Evolutionary conservation across 169 alveolate species (phyloP).

Genomic region (Plasmodium chabaudi): DNA sequence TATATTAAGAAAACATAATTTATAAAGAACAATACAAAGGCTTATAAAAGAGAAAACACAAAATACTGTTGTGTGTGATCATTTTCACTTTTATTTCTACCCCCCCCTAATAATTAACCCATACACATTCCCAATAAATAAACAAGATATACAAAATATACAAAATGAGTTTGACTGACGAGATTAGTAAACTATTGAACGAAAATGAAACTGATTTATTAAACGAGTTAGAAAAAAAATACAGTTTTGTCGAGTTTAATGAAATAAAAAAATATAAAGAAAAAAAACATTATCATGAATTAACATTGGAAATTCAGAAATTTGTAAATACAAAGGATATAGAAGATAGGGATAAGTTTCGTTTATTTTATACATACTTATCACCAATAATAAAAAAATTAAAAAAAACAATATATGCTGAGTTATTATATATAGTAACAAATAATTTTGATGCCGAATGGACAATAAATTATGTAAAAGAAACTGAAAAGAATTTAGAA

Average conservation of each 20-base stretch:
- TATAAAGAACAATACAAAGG: too few relatives aligned
- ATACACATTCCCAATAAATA: too few relatives aligned
- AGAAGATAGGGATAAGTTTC: slow-evolving; percentile 39
- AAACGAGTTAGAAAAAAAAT: slow-evolving; percentile 33
- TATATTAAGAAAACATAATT: too few relatives aligned
- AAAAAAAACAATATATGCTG: slow-evolving; percentile 66
- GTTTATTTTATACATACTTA: slow-evolving; percentile 38
- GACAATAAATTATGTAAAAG: slow-evolving; percentile 55
- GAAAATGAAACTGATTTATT: slow-evolving; percentile 36
- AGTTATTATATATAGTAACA: slow-evolving; percentile 52
- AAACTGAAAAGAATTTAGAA: slow-evolving; percentile 50
- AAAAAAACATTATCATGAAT: slow-evolving; percentile 54
- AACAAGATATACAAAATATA: not conserved
- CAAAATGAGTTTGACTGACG: not conserved
- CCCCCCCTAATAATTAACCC: too few relatives aligned
- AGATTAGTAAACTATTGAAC: slow-evolving; percentile 2
- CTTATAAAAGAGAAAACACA: too few relatives aligned
- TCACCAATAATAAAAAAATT: slow-evolving; percentile 51
- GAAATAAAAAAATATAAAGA: slow-evolving; percentile 47
- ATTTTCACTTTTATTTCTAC: too few relatives aligned
- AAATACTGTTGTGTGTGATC: too few relatives aligned
- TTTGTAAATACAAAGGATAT: slow-evolving; percentile 45
- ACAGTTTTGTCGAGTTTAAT: slow-evolving; percentile 14
- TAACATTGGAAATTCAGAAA: slow-evolving; percentile 56
- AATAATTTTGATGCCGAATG: slow-evolving; percentile 26